phyloP scores from a whole-genome alignment of 805 yeast species.

The Cephaloascus albidus region DNA sequence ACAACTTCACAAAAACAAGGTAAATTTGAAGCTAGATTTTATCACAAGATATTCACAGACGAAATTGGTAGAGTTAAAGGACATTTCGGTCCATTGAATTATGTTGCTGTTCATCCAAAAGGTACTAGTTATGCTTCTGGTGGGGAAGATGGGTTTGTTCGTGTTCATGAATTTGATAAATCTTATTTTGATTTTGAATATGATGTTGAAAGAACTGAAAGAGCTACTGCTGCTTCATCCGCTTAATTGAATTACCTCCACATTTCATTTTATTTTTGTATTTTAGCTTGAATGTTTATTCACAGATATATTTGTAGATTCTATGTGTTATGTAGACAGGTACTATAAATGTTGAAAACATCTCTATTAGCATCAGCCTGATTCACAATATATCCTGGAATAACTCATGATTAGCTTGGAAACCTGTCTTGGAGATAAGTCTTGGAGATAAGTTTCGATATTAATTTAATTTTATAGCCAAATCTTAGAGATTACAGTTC shows the following conservation, averaged over 20 bases:
- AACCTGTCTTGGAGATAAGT: constrained; percentile 10
- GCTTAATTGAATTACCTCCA: background rate
- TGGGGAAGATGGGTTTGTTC: constrained; percentile 96
- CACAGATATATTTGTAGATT: too few relatives aligned
- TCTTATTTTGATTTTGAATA: constrained; percentile 87
- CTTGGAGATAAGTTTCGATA: constrained; percentile 7
- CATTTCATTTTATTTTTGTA: background rate
- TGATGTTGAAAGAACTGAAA: constrained; percentile 81
- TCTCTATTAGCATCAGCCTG: constrained; percentile 22
- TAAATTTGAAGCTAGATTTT: constrained; percentile 92
- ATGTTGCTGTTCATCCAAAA: constrained; percentile 87
- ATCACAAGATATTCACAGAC: constrained; percentile 90
- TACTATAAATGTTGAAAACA: too few relatives aligned
- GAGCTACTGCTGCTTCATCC: constrained; percentile 27
- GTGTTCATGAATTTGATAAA: constrained; percentile 90
- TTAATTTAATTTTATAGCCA: constrained; percentile 6
- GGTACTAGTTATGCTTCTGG: constrained; percentile 95
- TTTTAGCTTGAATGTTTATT: background rate
- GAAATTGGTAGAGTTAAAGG: constrained; percentile 97
- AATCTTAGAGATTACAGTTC: too few relatives aligned
- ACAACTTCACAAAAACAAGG: constrained; percentile 93
- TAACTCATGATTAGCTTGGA: too few relatives aligned
- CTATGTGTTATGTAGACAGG: too few relatives aligned
- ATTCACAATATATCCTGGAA: constrained; percentile 20
- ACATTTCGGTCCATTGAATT: constrained; percentile 97